These are phyloP conservation scores for Pyrus betulifolia DNA, from an alignment of 306 rosid genomes.

Conservation along the genomic window DNA sequence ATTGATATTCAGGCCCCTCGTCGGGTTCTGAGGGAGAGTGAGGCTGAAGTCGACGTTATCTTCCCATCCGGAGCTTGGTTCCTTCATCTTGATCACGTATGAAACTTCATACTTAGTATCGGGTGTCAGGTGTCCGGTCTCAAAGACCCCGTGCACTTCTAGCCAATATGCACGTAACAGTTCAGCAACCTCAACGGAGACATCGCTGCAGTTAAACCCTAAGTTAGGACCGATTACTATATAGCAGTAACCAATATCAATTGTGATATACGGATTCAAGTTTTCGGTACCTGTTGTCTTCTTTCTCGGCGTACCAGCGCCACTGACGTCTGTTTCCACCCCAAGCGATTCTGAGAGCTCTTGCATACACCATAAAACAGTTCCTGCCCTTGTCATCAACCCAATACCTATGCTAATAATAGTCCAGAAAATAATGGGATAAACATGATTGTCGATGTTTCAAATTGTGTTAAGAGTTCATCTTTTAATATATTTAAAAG, in stretches of 20 bases:
- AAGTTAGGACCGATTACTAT: neutral
- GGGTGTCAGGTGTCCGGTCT: slow-evolving; percentile 45
- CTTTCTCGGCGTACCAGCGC: slow-evolving; percentile 38
- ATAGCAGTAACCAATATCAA: neutral
- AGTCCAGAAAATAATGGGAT: neutral
- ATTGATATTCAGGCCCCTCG: neutral
- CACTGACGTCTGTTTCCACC: slow-evolving; percentile 30
- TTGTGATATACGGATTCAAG: neutral
- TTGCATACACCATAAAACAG: slow-evolving; percentile 65
- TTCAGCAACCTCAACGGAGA: slow-evolving; percentile 40
- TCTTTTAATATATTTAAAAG: too few relatives aligned
- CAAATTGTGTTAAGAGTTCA: neutral
- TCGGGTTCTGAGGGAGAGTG: slow-evolving; percentile 36
- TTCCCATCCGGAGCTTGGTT: slow-evolving; percentile 48
- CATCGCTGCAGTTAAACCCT: slow-evolving; percentile 32
- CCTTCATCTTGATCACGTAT: slow-evolving; percentile 44
- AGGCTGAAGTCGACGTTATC: slow-evolving; percentile 50
- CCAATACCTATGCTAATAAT: slow-evolving; percentile 13
- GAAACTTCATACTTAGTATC: slow-evolving; percentile 39
- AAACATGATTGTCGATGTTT: neutral
- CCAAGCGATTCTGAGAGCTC: slow-evolving; percentile 54
- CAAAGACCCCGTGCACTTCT: slow-evolving; percentile 50
- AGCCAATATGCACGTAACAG: slow-evolving; percentile 60
- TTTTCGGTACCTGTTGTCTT: slow-evolving; percentile 22
- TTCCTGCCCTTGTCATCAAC: slow-evolving; percentile 31